Conservation (phyloP, 2,329 filamentous ascomycete species). For the Verticillium nonalfalfae region DNA sequence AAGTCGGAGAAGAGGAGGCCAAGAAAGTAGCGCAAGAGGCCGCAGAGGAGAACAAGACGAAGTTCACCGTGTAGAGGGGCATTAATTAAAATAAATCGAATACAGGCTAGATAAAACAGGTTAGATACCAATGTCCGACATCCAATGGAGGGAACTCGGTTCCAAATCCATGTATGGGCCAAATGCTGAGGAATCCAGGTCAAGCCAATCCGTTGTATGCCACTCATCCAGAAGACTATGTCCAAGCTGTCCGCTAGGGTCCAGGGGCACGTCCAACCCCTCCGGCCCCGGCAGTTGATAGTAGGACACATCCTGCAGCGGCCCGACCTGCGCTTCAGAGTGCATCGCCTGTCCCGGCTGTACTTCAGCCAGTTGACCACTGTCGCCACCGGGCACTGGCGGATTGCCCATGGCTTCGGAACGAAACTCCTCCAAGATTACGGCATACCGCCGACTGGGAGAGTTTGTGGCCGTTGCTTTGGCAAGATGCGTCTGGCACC, state of each 20-base stretch:
- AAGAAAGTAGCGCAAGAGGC: constrained; percentile 23
- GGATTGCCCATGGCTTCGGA: constrained; percentile 10
- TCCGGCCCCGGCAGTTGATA: not conserved
- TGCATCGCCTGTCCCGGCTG: not conserved
- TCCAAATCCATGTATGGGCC: constrained; percentile 12
- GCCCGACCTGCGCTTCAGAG: not conserved
- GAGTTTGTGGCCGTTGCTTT: constrained; percentile 16
- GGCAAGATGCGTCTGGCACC: constrained; percentile 31
- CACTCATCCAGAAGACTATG: constrained; percentile 8
- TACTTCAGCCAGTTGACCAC: not conserved
- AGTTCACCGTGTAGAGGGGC: constrained; percentile 19
- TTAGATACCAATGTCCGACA: constrained; percentile 7
- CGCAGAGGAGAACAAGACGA: constrained; percentile 26
- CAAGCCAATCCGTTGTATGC: constrained; percentile 10
- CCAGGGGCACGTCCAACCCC: not conserved
- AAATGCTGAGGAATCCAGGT: constrained; percentile 15
- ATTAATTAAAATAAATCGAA: not conserved
- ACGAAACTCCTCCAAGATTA: constrained; percentile 14
- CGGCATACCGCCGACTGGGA: constrained; percentile 13
- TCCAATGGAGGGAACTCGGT: constrained; percentile 7
- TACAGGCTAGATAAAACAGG: not conserved
- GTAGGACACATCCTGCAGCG: not conserved
- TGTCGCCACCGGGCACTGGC: not conserved
- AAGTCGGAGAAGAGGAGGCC: constrained; percentile 28
- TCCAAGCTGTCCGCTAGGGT: not conserved